Evolutionary conservation across 2,329 filamentous ascomycete genomes (phyloP).

Genomic region (Colletotrichum lupini): DNA sequence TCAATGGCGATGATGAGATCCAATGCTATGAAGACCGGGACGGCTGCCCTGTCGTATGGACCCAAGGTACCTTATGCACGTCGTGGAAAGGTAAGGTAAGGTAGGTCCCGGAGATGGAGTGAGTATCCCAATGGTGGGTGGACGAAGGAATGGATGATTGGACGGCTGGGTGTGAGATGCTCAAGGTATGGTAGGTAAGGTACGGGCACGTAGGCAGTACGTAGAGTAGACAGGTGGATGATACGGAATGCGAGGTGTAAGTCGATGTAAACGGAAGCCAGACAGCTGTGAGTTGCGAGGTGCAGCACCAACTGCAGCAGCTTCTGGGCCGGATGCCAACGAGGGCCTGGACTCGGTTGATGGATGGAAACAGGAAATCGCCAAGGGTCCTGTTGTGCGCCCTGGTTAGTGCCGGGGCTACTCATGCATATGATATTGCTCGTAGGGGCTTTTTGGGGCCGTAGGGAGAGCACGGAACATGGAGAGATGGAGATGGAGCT

Average conservation of each 20-base stretch:
- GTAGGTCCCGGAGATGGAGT: neutral
- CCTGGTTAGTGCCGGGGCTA: conserved; percentile 31
- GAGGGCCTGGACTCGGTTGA: conserved; percentile 21
- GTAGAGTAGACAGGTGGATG: neutral
- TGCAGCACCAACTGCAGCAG: neutral
- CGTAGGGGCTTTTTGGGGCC: conserved; percentile 4
- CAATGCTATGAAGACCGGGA: neutral
- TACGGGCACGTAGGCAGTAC: too few relatives aligned
- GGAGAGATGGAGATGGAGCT: conserved; percentile 16
- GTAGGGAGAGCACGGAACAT: conserved; percentile 24
- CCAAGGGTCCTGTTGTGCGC: conserved; percentile 32
- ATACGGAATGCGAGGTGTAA: neutral
- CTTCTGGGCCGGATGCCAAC: conserved; percentile 22
- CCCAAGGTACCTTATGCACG: neutral
- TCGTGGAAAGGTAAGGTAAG: neutral
- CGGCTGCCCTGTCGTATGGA: neutral
- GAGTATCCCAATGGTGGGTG: neutral
- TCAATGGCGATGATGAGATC: neutral
- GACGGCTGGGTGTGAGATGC: neutral
- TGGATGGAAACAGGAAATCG: conserved; percentile 17
- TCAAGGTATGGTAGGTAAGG: neutral
- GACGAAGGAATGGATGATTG: neutral
- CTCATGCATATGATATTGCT: conserved; percentile 28
- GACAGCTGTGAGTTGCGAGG: neutral
- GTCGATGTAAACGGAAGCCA: conserved; percentile 11